A percentile compares a stretch with the other conserved stretches of the same genome.
phyloP scores from a whole-genome alignment of 1,284 basidiomycete species.

The Pterulicium gracile region DNA sequence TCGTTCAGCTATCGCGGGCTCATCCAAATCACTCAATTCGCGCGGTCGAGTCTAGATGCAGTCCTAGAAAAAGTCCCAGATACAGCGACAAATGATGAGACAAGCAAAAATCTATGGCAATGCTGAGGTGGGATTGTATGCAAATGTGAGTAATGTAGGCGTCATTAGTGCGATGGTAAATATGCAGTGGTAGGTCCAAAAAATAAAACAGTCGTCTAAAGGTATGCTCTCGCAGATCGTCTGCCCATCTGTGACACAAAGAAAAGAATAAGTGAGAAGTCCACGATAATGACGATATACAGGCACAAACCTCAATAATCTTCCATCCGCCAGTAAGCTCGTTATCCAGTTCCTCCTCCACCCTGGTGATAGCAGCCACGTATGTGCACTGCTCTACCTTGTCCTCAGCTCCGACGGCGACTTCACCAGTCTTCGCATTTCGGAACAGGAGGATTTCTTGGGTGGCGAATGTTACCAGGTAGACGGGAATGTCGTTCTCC shows the following conservation, averaged over 20 bases:
- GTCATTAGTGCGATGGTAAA: neutral
- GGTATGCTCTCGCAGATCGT: conserved; percentile 25
- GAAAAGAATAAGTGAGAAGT: neutral
- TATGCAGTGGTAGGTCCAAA: neutral
- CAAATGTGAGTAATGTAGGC: neutral
- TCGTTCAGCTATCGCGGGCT: too few species aligned
- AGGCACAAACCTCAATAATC: conserved; percentile 73
- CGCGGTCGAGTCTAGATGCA: too few species aligned
- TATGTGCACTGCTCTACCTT: conserved; percentile 91
- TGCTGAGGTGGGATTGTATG: neutral
- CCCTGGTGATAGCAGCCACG: conserved; percentile 82
- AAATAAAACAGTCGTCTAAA: conserved; percentile 11
- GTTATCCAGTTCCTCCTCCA: conserved; percentile 80
- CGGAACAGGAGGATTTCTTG: conserved; percentile 93
- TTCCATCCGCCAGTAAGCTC: conserved; percentile 98
- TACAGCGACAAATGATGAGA: too few species aligned
- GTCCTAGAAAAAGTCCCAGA: too few species aligned
- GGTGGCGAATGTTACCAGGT: conserved; percentile 87
- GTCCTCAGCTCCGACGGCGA: conserved; percentile 80
- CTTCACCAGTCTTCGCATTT: conserved; percentile 79
- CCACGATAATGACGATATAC: neutral
- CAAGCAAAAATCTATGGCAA: too few species aligned
- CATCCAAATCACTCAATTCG: too few species aligned
- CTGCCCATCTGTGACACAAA: conserved; percentile 22
- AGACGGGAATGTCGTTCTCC: conserved; percentile 86